Base-by-base conservation (phyloP, 805 yeast genomes). In the Candida silvicultrix region DNA sequence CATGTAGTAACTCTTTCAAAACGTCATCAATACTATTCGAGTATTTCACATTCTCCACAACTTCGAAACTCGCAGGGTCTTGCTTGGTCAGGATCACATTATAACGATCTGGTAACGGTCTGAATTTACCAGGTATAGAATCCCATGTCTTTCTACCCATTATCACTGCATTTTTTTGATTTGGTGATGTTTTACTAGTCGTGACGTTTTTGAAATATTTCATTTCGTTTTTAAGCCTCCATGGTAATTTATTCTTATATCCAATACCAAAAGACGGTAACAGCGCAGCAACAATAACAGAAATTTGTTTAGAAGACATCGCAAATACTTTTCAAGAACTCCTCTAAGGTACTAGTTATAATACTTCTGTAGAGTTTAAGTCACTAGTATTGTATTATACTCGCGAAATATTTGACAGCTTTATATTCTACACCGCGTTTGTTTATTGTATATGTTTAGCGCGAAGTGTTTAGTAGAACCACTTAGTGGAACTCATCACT, bases 81-180 rank as follows among this genome's bases (percentile, higher is more conserved):
- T 62, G 59, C 42, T 89, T 66, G 22, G 95, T 84, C 11, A 94
- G 66, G 0, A 94, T 80, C 14, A 89, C 79, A 62, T 94, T 94
- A 23, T 80, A 46, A 47, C 99, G 74, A 42, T 72, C 78, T 3
- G 83, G 82, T 40, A 94, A 71, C 0, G 99, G 99, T 50, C 96
- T 71, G 66, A 89, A 94, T 60, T 75, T 81, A 2, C 65, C 50
- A 0, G 99, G 98, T 29, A 94, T 90, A 8, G 96, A 86, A 29
- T 89, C 94, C 96, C 97, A 94, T 2, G 98, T 92, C 59, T 82
- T 85, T 48, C 97, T 75, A 14, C 99, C 99, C 99, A 94, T 94
- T 4, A 94, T 74, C 14, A 94, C 98, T 0, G 87, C 95, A 60
- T 89, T 88, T 36, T 52, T 58, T 49, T 65, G 67, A 1, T 48